A percentile compares a stretch with the other conserved stretches of the same genome.
phyloP scores from a whole-genome alignment of 2,329 filamentous ascomycete genomes.

The Trichoderma brevicompactum region DNA sequence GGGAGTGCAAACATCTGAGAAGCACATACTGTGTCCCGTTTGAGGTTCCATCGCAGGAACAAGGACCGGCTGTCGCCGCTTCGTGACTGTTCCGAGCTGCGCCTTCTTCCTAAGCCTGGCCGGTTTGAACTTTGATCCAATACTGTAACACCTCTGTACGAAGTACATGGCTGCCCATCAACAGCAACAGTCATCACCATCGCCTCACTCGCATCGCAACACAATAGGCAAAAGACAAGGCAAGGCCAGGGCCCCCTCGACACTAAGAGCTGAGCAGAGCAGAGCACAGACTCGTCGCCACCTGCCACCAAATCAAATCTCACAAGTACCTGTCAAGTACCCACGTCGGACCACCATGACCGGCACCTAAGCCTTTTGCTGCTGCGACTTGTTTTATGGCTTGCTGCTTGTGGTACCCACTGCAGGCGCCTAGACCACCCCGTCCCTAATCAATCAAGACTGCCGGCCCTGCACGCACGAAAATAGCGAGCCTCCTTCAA shows the following conservation, averaged over 20 bases:
- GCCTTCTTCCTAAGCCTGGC: slow-evolving; percentile 10
- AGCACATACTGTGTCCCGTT: slow-evolving; percentile 13
- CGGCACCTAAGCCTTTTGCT: background rate
- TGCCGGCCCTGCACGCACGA: slow-evolving; percentile 26
- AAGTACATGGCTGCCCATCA: no score
- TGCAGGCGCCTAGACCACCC: slow-evolving; percentile 22
- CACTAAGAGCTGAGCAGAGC: background rate
- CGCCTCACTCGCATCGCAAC: background rate
- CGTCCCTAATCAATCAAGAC: slow-evolving; percentile 25
- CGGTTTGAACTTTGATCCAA: slow-evolving; percentile 15
- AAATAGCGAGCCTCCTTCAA: slow-evolving; percentile 28
- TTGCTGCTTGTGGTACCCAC: slow-evolving; percentile 21
- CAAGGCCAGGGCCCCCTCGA: no score
- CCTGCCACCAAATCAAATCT: background rate
- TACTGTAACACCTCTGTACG: background rate
- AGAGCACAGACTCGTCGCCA: no score
- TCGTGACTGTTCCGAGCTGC: slow-evolving; percentile 15
- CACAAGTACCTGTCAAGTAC: slow-evolving; percentile 13
- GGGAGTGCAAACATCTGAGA: slow-evolving; percentile 1
- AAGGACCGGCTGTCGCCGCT: slow-evolving; percentile 23
- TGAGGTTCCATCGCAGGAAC: slow-evolving; percentile 16
- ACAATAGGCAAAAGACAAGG: background rate
- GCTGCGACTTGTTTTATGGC: slow-evolving; percentile 3
- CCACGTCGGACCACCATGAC: slow-evolving; percentile 5
- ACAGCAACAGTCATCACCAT: background rate